Percentiles rank a stretch among this genome's conserved stretches.
Evolutionary conservation across 805 yeast species (phyloP).

Genomic region (Yamadazyma sp.): DNA sequence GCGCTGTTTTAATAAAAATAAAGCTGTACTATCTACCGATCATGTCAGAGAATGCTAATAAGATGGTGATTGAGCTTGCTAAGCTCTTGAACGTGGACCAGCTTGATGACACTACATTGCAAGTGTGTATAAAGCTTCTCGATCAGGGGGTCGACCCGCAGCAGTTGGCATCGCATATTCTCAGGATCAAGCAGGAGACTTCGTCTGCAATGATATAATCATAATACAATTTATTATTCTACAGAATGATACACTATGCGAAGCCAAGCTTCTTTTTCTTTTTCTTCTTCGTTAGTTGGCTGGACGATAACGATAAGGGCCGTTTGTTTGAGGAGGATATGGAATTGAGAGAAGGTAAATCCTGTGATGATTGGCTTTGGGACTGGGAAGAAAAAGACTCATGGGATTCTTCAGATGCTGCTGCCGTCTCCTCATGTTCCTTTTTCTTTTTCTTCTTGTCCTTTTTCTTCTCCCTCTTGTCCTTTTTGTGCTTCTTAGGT

Average conservation of each 20-base stretch:
- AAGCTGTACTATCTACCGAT: too few species aligned
- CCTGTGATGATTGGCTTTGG: conserved; percentile 6
- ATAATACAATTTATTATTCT: conserved; percentile 1
- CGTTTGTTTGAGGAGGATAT: neutral
- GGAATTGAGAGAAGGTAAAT: neutral
- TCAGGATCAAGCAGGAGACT: conserved; percentile 28
- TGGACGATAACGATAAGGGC: conserved; percentile 1
- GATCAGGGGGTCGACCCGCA: conserved; percentile 43
- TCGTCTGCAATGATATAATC: conserved; percentile 12
- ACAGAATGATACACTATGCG: conserved; percentile 26
- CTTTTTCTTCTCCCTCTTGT: conserved; percentile 2
- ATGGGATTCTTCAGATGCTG: too few species aligned
- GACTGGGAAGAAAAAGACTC: too few species aligned
- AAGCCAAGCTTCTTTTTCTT: conserved; percentile 50
- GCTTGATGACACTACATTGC: conserved; percentile 30
- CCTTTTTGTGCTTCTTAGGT: neutral
- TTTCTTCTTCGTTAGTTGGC: conserved; percentile 29
- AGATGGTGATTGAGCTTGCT: conserved; percentile 24
- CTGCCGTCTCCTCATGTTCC: neutral
- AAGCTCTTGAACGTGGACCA: conserved; percentile 22
- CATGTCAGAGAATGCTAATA: conserved; percentile 14
- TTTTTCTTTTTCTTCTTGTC: neutral
- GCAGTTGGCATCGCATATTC: conserved; percentile 26
- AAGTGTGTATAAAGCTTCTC: conserved; percentile 31
- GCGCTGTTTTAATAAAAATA: too few species aligned